Conservation (phyloP, 805 yeast species). For the Ogataea pini region DNA sequence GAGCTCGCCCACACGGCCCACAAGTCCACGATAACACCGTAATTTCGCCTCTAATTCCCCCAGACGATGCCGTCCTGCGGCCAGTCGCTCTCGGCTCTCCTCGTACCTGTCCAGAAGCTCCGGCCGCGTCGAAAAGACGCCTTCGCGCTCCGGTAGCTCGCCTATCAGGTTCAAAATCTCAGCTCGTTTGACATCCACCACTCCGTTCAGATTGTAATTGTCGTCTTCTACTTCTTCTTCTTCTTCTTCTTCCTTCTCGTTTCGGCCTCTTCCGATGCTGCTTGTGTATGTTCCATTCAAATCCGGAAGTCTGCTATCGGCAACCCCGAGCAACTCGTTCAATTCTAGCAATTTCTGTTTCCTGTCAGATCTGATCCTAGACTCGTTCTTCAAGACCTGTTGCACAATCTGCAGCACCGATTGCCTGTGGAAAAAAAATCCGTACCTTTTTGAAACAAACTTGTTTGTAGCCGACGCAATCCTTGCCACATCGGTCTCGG, state of each 20-base stretch:
- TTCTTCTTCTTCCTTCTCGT: too few relatives aligned
- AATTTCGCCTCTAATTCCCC: constrained; percentile 17
- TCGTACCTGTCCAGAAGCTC: constrained; percentile 31
- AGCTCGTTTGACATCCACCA: constrained; percentile 22
- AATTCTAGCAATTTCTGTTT: constrained; percentile 28
- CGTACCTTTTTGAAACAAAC: constrained; percentile 19
- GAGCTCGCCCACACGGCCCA: constrained; percentile 15
- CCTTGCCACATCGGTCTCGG: constrained; percentile 15
- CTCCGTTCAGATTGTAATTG: constrained; percentile 28
- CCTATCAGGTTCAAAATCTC: constrained; percentile 27
- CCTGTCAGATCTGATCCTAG: constrained; percentile 12
- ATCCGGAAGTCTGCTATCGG: constrained; percentile 24
- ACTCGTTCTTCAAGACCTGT: constrained; percentile 32
- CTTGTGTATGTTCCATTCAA: constrained; percentile 24
- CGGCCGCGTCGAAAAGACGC: constrained; percentile 21
- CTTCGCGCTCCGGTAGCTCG: constrained; percentile 33
- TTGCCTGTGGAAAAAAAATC: constrained; percentile 33
- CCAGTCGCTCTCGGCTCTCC: constrained; percentile 16
- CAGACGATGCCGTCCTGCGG: constrained; percentile 18
- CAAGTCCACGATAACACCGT: constrained; percentile 20
- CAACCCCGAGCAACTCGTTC: constrained; percentile 31
- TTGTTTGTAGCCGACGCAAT: constrained; percentile 16
- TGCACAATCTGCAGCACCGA: constrained; percentile 32
- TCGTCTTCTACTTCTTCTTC: constrained; percentile 16
- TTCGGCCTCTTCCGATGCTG: too few relatives aligned